Evolutionary conservation across 352 stramenopile genomes (phyloP).

Genomic region (Globisporangium parvum): DNA sequence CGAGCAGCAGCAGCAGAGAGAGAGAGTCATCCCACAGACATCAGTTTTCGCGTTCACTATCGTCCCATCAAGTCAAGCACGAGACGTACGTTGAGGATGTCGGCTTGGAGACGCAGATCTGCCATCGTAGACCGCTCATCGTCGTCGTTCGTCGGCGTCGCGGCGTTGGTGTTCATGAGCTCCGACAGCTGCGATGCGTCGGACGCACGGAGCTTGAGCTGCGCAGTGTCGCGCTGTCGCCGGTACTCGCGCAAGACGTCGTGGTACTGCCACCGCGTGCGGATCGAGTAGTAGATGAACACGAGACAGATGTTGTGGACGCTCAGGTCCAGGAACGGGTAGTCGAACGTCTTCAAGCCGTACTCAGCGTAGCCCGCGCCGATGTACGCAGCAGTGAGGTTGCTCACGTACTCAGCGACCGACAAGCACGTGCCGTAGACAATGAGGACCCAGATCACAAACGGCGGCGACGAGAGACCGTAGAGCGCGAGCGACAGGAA

Average conservation of each 20-base stretch:
- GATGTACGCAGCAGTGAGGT: constrained; percentile 50
- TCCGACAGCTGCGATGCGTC: constrained; percentile 1
- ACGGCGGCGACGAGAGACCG: constrained; percentile 36
- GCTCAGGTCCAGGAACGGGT: constrained; percentile 67
- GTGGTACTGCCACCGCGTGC: constrained; percentile 69
- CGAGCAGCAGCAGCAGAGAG: constrained; percentile 1
- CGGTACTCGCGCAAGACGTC: constrained; percentile 37
- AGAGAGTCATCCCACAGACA: background rate
- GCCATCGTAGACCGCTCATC: constrained; percentile 24
- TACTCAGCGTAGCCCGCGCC: constrained; percentile 43
- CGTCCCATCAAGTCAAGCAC: background rate
- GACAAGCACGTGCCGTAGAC: constrained; percentile 49
- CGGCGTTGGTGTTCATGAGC: background rate
- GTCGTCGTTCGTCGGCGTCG: constrained; percentile 3
- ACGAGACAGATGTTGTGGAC: constrained; percentile 71
- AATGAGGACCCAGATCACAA: constrained; percentile 63
- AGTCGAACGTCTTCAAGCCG: constrained; percentile 63
- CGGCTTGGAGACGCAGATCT: constrained; percentile 34
- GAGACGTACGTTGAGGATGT: constrained; percentile 37
- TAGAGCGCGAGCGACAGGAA: constrained; percentile 69
- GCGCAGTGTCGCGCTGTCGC: constrained; percentile 14
- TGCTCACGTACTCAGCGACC: constrained; percentile 57
- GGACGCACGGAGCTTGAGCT: constrained; percentile 10
- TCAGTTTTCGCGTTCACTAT: background rate
- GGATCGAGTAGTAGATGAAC: constrained; percentile 76